Evolutionary conservation across 2,329 filamentous ascomycete species (phyloP), one percentile per base, ranked within the genome.

Genomic region (Chrysoporthe austroafricana): DNA sequence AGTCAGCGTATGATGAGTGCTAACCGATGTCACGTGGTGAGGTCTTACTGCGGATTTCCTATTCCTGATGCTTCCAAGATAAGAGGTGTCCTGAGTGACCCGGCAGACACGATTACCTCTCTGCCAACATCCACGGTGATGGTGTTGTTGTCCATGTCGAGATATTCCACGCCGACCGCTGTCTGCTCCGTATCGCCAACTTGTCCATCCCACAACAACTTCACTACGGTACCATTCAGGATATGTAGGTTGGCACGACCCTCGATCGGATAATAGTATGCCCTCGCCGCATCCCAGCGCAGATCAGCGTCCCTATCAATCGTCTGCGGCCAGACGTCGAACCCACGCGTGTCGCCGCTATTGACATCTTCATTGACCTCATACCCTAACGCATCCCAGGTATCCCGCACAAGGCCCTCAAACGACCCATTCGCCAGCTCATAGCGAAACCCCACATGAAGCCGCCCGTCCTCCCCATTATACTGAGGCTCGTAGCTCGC

Each of bases 61-160:
- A 88, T 79, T 0, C 85, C 86, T 0, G 85, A 88, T 9, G 78
- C 77, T 69, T 86, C 81, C 1, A 88, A 80, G 14, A 88, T 81
- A 0, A 82, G 76, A 0, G 86, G 85, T 9, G 82, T 84, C 67
- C 82, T 80, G 63, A 86, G 78, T 2, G 85, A 76, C 0, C 86
- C 85, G 0, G 81, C 82, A 0, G 82, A 83, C 8, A 82, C 65
- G 32, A 86, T 78, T 7, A 85, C 79, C 69, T 86, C 84, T 68
- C 79, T 83, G 6, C 72, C 75, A 2, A 82, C 84, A 13, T 72
- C 70, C 52, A 85, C 75, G 2, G 56, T 65, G 2, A 69, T 52
- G 6, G 73, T 75, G 2, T 75, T 72, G 0, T 83, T 83, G 50
- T 77, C 73, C 46, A 81, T 57, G 0, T 70, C 72, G 2, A 77